phyloP scores from a whole-genome alignment of 768 basidiomycete species.

The Fomitopsis pulvina region DNA sequence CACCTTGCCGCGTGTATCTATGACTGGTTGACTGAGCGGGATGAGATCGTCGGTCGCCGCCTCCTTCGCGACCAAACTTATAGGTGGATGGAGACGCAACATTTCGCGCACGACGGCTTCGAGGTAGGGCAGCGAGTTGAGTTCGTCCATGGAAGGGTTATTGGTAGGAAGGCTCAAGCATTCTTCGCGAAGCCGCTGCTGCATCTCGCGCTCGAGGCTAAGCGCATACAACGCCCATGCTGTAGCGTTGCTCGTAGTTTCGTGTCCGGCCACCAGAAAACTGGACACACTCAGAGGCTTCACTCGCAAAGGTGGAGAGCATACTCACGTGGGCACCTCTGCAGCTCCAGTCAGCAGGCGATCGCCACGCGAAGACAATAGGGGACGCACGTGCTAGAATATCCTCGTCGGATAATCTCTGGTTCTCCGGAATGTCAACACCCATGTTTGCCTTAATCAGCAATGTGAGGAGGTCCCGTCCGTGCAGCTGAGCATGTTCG shows the following conservation, averaged over 20 bases:
- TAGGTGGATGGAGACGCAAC: constrained; percentile 48
- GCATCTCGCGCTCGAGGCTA: constrained; percentile 27
- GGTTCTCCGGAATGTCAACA: constrained; percentile 45
- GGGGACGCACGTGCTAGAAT: constrained; percentile 43
- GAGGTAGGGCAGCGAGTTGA: constrained; percentile 58
- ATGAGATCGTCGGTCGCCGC: constrained; percentile 39
- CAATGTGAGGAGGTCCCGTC: constrained; percentile 50
- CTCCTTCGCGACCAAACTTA: constrained; percentile 42
- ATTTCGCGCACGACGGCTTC: constrained; percentile 60
- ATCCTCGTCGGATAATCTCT: constrained; percentile 54
- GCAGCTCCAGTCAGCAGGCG: background rate
- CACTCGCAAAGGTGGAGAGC: background rate
- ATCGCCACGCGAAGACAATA: no score
- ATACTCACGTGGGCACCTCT: constrained; percentile 18
- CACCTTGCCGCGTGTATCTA: constrained; percentile 9
- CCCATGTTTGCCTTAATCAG: constrained; percentile 60
- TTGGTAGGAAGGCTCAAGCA: constrained; percentile 32
- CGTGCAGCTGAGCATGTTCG: no score
- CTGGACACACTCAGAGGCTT: background rate
- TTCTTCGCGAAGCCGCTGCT: constrained; percentile 32
- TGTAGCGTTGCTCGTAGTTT: constrained; percentile 32
- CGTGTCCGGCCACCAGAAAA: constrained; percentile 29
- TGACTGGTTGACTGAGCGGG: constrained; percentile 34
- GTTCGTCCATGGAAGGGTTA: constrained; percentile 56
- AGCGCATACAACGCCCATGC: constrained; percentile 30